These are phyloP conservation scores for Cryptococcus sp. DNA, from an alignment of 1,284 basidiomycete genomes.

Conservation along the genomic window DNA sequence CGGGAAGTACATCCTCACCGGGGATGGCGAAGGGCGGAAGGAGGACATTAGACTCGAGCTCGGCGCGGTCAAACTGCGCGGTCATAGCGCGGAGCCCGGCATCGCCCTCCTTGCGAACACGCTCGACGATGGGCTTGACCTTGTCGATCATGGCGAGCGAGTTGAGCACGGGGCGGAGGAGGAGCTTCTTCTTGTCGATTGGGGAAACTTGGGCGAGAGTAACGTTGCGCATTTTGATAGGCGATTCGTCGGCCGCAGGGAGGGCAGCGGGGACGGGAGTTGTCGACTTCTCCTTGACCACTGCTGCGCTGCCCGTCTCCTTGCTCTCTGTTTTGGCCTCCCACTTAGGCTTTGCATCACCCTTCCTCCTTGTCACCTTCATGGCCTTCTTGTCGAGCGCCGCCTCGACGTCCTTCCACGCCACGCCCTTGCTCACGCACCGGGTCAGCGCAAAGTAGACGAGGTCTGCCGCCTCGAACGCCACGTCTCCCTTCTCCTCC, in stretches of 20 bases:
- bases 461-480: slow-evolving; percentile 94
- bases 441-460: slow-evolving; percentile 90
- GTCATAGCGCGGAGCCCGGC: slow-evolving; percentile 83
- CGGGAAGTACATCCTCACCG: slow-evolving; percentile 58
- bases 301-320: slow-evolving; percentile 33
- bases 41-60: slow-evolving; percentile 52
- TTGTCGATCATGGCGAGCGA: slow-evolving; percentile 93
- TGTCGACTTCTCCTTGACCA: slow-evolving; percentile 34
- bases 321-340: slow-evolving; percentile 52
- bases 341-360: slow-evolving; percentile 92
- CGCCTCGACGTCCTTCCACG: slow-evolving; percentile 77
- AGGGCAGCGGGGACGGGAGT: slow-evolving; percentile 44
- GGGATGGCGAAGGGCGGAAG: slow-evolving; percentile 52
- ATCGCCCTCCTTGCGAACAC: slow-evolving; percentile 81
- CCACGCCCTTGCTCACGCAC: slow-evolving; percentile 81
- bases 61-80: slow-evolving; percentile 82
- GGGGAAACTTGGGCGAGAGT: slow-evolving; percentile 59
- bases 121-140: slow-evolving; percentile 90
- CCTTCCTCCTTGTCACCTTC: slow-evolving; percentile 82
- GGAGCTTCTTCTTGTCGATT: slow-evolving; percentile 64
- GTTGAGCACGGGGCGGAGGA: slow-evolving; percentile 86
- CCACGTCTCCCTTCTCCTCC: slow-evolving; percentile 74
- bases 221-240: slow-evolving; percentile 72
- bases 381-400: slow-evolving; percentile 82
- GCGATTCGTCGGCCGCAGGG: slow-evolving; percentile 30